Base-by-base conservation (phyloP, 2,329 filamentous ascomycete genomes). In the Penicillium hesseltinei region DNA sequence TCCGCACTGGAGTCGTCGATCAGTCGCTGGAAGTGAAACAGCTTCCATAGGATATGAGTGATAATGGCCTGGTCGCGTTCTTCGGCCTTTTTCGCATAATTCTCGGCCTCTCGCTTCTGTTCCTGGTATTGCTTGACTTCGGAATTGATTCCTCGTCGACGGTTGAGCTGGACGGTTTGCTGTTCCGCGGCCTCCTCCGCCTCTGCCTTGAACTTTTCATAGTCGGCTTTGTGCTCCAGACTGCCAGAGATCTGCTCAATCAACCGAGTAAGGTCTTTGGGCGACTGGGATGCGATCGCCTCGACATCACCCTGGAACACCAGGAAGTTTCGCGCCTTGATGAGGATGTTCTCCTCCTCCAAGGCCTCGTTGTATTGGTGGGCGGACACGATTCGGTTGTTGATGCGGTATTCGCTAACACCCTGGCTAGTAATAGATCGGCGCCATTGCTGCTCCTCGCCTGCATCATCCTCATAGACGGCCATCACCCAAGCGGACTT, bases 401-500 rank as follows among this genome's bases (percentile, higher is more conserved):
- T 97, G 81, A 99, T 96, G 60, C 93, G 88, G 75, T 97, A 99
- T 76, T 97, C 93, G 80, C 92, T 97, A 29, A 88, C 87, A 46
- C 94, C 94, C 61, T 87, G 83, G 66, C 84, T 91, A 4, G 92
- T 97, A 73, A 99, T 99, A 64, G 87, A 88, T 60, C 94, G 90
- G 78, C 96, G 96, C 94, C 94, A 99, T 65, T 88, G 87, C 71
- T 97, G 92, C 74, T 96, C 91, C 69, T 96, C 91, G 46, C 92
- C 93, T 2, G 92, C 92, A 72, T 99, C 94, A 71, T 99, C 94
- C 73, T 97, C 92, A 75, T 97, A 99, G 17, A 99, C 93, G 31
- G 94, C 94, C 92, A 97, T 97, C 15, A 99, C 95, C 93, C 93
- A 99, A 3, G 94, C 95, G 3, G 88, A 94, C 73, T 92, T 94